phyloP scores from a whole-genome alignment of 257 asterid species.

The Ligustrum vulgare region DNA sequence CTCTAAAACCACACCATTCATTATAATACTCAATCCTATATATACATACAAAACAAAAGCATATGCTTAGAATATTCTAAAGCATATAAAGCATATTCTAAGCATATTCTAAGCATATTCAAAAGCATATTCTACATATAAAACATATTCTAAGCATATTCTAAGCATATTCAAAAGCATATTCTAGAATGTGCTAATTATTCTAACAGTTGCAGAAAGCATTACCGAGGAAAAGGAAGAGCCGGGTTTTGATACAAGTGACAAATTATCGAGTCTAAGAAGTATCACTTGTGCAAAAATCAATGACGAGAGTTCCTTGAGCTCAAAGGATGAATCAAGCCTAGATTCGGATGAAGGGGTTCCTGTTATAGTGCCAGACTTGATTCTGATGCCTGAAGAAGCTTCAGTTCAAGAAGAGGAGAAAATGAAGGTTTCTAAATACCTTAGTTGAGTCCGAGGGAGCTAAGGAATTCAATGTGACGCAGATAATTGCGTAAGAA shows the following conservation, averaged over 20 bases:
- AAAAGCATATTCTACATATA: no score
- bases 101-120: no score
- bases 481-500: no score
- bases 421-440: constrained; percentile 9
- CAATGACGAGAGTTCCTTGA: constrained; percentile 1
- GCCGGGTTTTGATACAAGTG: constrained; percentile 20
- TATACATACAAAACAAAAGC: no score
- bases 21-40: no score
- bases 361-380: constrained; percentile 61
- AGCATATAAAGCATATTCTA: no score
- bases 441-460: constrained; percentile 18
- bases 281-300: not conserved
- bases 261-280: not conserved
- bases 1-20: no score
- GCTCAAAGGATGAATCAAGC: constrained; percentile 23
- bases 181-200: no score
- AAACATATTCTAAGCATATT: no score
- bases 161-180: no score
- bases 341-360: constrained; percentile 27
- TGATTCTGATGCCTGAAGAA: constrained; percentile 36
- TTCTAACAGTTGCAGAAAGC: constrained; percentile 9
- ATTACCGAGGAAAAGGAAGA: constrained; percentile 12
- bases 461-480: constrained; percentile 29
- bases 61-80: no score
- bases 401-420: constrained; percentile 24